These are phyloP conservation scores for Scytalidium sp. DNA, from an alignment of 2,329 filamentous ascomycete species.

Conservation along the genomic window DNA sequence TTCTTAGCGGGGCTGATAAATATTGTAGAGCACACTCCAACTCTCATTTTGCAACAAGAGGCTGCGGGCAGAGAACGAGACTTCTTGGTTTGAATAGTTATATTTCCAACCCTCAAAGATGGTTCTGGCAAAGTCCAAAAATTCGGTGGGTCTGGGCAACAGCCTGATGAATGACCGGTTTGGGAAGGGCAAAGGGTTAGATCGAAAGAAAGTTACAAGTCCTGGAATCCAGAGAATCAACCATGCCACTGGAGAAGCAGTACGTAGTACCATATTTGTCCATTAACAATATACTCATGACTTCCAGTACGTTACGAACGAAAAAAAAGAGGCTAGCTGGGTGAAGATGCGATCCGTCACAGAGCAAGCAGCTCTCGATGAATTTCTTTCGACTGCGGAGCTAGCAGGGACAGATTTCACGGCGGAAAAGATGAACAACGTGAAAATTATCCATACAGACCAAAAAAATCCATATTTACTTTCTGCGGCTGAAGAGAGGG, in stretches of 20 bases:
- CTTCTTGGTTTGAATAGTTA: not conserved
- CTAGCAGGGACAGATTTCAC: slow-evolving; percentile 98
- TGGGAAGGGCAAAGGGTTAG: slow-evolving; percentile 82
- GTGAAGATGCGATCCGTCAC: slow-evolving; percentile 99
- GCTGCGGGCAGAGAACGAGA: slow-evolving; percentile 1
- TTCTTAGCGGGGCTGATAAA: slow-evolving; percentile 1
- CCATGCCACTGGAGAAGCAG: slow-evolving; percentile 75
- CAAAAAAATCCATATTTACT: slow-evolving; percentile 94
- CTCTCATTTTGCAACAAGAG: not conserved
- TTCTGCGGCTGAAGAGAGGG: slow-evolving; percentile 78
- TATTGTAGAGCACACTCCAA: too few species aligned
- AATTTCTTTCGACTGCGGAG: slow-evolving; percentile 94
- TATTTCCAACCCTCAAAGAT: slow-evolving; percentile 37
- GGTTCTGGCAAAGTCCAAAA: slow-evolving; percentile 90
- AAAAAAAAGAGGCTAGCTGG: slow-evolving; percentile 87
- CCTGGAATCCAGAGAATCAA: slow-evolving; percentile 60
- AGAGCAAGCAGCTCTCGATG: slow-evolving; percentile 92
- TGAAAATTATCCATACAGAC: slow-evolving; percentile 97
- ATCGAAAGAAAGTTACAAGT: slow-evolving; percentile 70
- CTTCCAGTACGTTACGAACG: slow-evolving; percentile 79
- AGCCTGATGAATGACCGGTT: slow-evolving; percentile 98
- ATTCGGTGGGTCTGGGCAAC: slow-evolving; percentile 91
- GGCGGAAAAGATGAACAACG: slow-evolving; percentile 97
- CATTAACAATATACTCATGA: slow-evolving; percentile 18
- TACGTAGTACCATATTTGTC: slow-evolving; percentile 27